Evolutionary conservation across 2,329 filamentous ascomycete genomes (phyloP), one percentile per base, ranked within the genome.

Genomic region (Sphaerulina vaccinii): DNA sequence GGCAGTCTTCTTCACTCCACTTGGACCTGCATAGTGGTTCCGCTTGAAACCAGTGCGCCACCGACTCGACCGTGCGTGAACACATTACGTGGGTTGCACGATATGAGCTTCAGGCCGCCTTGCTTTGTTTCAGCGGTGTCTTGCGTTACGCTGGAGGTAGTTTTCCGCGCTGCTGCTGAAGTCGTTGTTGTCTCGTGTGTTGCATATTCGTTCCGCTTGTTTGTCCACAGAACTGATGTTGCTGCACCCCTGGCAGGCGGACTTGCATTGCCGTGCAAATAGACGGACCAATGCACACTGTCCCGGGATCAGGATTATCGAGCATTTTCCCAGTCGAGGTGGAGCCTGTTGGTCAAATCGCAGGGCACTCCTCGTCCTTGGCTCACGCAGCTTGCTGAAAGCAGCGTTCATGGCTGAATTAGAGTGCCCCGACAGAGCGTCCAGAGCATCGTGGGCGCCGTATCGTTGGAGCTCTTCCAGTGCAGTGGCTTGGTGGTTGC

Each of bases 271-370:
- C 36, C 36, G 45, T 32, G 46, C n/a, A 41, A 50, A 43, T 42
- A 42, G 19, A 45, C 49, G 51, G 41, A 51, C 54, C 56, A 57
- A 59, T 59, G 56, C 56, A 59, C 54, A 32, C 41, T 21, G 24
- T 19, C 40, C 56, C 52, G 54, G 54, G 52, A 56, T 57, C 39
- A 40, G 45, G 40, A 47, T 24, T 42, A 22, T 21, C 15, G 37
- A 39, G 40, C 47, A 19, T 40, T 15, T 43, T 29, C 43, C 43
- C 32, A 41, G 35, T 27, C 15, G 45, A 23, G 36, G 35, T 16
- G 23, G 40, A 49, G 35, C 35, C 27, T 27, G 39, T 44, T 40
- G 43, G 38, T 29, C 52, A 36, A 47, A 52, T 48, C 32, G 37
- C 33, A 49, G 39, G 36, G 36, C 5, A 13, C 47, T 42, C 19